A percentile compares a stretch with the other conserved stretches of the same genome.
These are phyloP conservation scores for Mycena crocata DNA, from an alignment of 768 basidiomycete species.

Conservation along the genomic window DNA sequence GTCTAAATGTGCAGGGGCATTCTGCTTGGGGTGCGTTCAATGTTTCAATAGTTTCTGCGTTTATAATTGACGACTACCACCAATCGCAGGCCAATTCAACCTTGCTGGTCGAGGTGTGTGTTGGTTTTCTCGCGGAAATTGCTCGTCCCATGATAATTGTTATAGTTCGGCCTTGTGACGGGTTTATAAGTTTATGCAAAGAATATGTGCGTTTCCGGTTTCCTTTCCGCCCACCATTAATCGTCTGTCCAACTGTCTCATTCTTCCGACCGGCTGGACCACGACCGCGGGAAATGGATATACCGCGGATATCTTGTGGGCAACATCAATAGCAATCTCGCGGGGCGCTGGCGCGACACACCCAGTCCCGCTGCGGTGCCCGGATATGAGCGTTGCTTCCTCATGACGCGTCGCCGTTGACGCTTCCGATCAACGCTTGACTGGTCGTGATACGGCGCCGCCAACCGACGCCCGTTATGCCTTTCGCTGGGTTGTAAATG, in stretches of 20 bases:
- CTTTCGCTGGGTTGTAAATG: conserved; percentile 4
- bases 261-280: conserved; percentile 63
- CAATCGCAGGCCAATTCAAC: conserved; percentile 65
- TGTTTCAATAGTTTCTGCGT: no score
- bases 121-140: neutral
- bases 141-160: neutral
- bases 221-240: conserved; percentile 7
- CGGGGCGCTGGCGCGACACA: conserved; percentile 93
- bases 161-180: conserved; percentile 79
- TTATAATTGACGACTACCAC: neutral
- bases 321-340: conserved; percentile 72
- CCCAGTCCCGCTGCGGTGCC: conserved; percentile 67
- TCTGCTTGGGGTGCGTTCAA: conserved; percentile 79
- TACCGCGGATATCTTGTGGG: conserved; percentile 89
- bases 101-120: conserved; percentile 67
- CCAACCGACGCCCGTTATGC: no score
- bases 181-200: conserved; percentile 84
- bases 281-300: conserved; percentile 84
- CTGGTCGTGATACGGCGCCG: no score
- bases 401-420: conserved; percentile 74
- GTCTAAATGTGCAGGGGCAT: conserved; percentile 71
- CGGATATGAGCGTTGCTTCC: conserved; percentile 91
- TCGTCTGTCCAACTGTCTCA: neutral
- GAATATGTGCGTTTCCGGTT: conserved; percentile 72
- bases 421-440: no score